These are phyloP conservation scores for Epichloe sp. DNA, from an alignment of 2,329 filamentous ascomycete genomes.

Conservation along the genomic window DNA sequence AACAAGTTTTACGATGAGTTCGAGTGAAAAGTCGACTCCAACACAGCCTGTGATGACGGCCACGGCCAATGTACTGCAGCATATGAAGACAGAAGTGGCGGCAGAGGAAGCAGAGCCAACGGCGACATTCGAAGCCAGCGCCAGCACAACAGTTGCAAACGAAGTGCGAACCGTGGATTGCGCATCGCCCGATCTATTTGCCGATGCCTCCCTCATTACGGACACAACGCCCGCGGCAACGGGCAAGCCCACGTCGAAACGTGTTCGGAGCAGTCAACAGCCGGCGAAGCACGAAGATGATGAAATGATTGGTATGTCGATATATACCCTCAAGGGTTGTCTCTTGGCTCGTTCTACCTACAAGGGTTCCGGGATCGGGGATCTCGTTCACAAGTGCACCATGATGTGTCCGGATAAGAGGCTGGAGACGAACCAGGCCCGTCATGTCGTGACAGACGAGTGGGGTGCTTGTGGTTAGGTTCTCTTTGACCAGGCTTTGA, in stretches of 20 bases:
- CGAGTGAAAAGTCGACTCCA: background rate
- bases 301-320: constrained; percentile 2
- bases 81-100: background rate
- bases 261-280: background rate
- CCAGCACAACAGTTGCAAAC: background rate
- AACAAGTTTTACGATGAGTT: constrained; percentile 6
- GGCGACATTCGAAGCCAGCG: background rate
- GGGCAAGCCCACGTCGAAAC: background rate
- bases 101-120: background rate
- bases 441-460: constrained; percentile 2
- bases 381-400: constrained; percentile 2
- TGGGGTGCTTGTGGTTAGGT: constrained; percentile 3
- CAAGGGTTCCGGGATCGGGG: background rate
- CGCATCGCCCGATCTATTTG: background rate
- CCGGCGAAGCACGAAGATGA: background rate
- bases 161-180: constrained; percentile 2
- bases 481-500: background rate
- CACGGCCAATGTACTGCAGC: background rate
- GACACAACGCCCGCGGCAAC: background rate
- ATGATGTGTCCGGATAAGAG: constrained; percentile 3
- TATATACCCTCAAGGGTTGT: constrained; percentile 7
- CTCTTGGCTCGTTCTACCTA: constrained; percentile 6
- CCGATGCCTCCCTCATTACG: constrained; percentile 1
- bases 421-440: background rate
- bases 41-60: background rate